These are phyloP conservation scores for Trebouxia sp. DNA, from an alignment of 139 green algal species.

Conservation along the genomic window DNA sequence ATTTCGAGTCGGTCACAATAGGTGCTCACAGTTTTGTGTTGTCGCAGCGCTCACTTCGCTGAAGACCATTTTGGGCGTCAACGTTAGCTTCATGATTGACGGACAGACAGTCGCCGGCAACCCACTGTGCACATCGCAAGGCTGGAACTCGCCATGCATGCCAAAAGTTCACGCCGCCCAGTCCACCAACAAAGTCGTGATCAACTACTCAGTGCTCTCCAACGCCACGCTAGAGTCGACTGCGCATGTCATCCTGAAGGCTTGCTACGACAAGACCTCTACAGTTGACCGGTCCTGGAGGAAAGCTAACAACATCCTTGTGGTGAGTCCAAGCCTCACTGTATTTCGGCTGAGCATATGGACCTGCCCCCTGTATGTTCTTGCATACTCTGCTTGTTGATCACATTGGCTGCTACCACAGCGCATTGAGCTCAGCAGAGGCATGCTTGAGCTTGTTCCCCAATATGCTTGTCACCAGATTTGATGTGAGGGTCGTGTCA, in stretches of 20 bases:
- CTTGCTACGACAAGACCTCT: background rate
- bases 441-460: background rate
- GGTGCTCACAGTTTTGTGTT: background rate
- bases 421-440: too few species aligned
- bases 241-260: background rate
- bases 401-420: too few species aligned
- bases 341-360: background rate
- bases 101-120: background rate
- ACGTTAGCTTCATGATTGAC: background rate
- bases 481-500: background rate
- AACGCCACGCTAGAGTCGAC: background rate
- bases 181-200: background rate
- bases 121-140: background rate
- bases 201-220: constrained; percentile 4
- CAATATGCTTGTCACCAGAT: background rate
- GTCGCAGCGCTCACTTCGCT: background rate
- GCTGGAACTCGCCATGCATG: background rate
- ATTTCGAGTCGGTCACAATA: background rate
- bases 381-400: too few species aligned
- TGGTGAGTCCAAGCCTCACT: background rate
- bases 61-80: background rate
- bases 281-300: background rate
- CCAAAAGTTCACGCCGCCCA: background rate
- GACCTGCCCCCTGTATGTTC: background rate
- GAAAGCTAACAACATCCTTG: constrained; percentile 18